Evolutionary conservation across 805 yeast genomes (phyloP).

Genomic region (Suhomyces sp.): DNA sequence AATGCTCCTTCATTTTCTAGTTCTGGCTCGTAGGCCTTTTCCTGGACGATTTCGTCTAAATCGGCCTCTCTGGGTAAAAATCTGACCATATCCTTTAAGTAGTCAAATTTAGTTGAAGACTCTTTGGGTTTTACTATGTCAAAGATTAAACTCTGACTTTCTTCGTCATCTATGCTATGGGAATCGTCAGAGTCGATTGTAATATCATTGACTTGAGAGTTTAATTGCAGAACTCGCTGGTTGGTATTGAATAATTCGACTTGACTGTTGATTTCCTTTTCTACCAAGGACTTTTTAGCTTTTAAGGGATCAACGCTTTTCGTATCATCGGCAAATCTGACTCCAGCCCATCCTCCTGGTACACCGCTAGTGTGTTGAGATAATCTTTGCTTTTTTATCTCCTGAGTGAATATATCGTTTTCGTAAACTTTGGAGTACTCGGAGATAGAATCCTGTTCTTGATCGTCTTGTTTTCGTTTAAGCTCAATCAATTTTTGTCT

Average conservation of each 20-base stretch:
- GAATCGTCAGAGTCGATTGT: constrained; percentile 22
- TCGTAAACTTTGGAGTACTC: constrained; percentile 31
- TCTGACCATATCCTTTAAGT: constrained; percentile 33
- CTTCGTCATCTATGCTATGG: constrained; percentile 12
- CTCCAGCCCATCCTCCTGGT: constrained; percentile 38
- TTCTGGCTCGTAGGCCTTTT: constrained; percentile 72
- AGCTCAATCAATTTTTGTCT: constrained; percentile 32
- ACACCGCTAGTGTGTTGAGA: constrained; percentile 26
- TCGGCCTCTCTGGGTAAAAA: constrained; percentile 27
- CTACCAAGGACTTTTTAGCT: constrained; percentile 29
- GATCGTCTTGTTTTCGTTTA: constrained; percentile 31
- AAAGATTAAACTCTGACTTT: constrained; percentile 11
- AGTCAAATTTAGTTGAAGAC: constrained; percentile 24
- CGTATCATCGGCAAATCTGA: constrained; percentile 1
- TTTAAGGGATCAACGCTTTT: constrained; percentile 18
- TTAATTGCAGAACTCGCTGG: constrained; percentile 19
- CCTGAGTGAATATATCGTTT: constrained; percentile 26
- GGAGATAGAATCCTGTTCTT: constrained; percentile 42
- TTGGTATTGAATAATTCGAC: constrained; percentile 20
- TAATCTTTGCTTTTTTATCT: constrained; percentile 34
- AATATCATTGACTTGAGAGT: constrained; percentile 29
- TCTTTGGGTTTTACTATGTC: constrained; percentile 8
- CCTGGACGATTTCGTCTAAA: constrained; percentile 46
- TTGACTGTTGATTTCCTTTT: constrained; percentile 28
- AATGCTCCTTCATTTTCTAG: constrained; percentile 35